phyloP scores from a whole-genome alignment of 257 asterid genomes.

The Ophiorrhiza pumila region DNA sequence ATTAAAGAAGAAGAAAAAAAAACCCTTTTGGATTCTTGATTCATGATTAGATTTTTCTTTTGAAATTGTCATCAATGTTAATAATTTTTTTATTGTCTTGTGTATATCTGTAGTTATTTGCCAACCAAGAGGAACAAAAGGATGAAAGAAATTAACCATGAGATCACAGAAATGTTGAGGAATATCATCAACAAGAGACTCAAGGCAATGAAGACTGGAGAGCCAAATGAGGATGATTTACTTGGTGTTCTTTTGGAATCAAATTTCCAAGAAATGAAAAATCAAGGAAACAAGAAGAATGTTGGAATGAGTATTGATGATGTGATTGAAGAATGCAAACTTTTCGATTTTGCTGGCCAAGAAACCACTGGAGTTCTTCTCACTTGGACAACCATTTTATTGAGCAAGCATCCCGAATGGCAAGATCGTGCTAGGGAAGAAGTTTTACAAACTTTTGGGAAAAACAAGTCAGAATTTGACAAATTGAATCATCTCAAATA shows the following conservation, averaged over 20 bases:
- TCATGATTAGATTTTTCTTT: neutral
- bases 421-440: too few relatives aligned
- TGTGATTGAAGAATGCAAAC: too few relatives aligned
- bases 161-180: conserved; percentile 30
- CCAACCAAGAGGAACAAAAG: conserved; percentile 43
- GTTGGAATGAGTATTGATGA: conserved; percentile 9
- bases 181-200: conserved; percentile 33
- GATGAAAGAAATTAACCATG: conserved; percentile 30
- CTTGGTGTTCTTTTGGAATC: conserved; percentile 14
- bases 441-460: neutral
- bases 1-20: neutral
- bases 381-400: too few relatives aligned
- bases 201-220: conserved; percentile 30
- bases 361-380: neutral
- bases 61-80: neutral
- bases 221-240: conserved; percentile 28
- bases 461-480: neutral
- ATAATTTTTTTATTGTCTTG: neutral
- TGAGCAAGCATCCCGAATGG: too few relatives aligned
- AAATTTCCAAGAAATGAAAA: conserved; percentile 5
- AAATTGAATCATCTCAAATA: conserved; percentile 5
- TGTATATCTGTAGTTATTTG: conserved; percentile 17
- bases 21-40: neutral
- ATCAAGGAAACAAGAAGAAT: conserved; percentile 8
- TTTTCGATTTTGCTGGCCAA: neutral